A percentile compares a stretch with the other conserved stretches of the same genome.
Conservation (phyloP, 2,329 filamentous ascomycete genomes). For the Aspergillus terreus region DNA sequence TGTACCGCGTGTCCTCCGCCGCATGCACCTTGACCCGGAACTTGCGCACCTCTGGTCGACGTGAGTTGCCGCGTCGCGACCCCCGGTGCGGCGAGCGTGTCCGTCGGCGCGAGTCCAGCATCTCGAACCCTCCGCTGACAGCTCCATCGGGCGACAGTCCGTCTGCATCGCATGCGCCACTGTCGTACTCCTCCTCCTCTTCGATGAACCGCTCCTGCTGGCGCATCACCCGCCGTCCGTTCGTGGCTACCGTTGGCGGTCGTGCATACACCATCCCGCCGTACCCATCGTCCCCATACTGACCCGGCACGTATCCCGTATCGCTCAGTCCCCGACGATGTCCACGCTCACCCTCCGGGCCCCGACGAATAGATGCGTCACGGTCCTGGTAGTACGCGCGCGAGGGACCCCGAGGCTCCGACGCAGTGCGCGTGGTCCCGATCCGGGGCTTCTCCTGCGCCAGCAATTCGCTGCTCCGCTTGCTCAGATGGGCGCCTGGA, state of each 20-base stretch:
- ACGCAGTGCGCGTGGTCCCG: slow-evolving; percentile 49
- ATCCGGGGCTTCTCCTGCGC: slow-evolving; percentile 39
- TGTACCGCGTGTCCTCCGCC: slow-evolving; percentile 81
- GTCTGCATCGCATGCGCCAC: slow-evolving; percentile 63
- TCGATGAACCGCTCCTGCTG: slow-evolving; percentile 65
- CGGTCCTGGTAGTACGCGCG: slow-evolving; percentile 30
- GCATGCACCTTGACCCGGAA: slow-evolving; percentile 89
- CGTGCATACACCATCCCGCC: slow-evolving; percentile 58
- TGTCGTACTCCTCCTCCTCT: slow-evolving; percentile 74
- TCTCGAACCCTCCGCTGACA: slow-evolving; percentile 70
- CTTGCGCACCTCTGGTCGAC: slow-evolving; percentile 64
- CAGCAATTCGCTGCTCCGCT: slow-evolving; percentile 31
- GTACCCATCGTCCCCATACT: slow-evolving; percentile 40
- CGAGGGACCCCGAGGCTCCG: slow-evolving; percentile 48
- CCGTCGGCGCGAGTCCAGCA: slow-evolving; percentile 53
- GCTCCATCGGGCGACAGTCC: slow-evolving; percentile 53
- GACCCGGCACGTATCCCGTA: slow-evolving; percentile 24
- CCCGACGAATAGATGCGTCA: slow-evolving; percentile 20
- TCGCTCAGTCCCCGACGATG: slow-evolving; percentile 31
- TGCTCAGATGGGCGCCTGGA: slow-evolving; percentile 23
- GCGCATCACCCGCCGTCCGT: slow-evolving; percentile 33
- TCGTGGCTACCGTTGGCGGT: slow-evolving; percentile 42
- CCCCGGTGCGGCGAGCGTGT: slow-evolving; percentile 27
- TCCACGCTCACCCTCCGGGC: slow-evolving; percentile 29
- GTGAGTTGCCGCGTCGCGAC: slow-evolving; percentile 28